Evolutionary conservation across 441 rosid genomes (phyloP).

Genomic region (Croton setiger): DNA sequence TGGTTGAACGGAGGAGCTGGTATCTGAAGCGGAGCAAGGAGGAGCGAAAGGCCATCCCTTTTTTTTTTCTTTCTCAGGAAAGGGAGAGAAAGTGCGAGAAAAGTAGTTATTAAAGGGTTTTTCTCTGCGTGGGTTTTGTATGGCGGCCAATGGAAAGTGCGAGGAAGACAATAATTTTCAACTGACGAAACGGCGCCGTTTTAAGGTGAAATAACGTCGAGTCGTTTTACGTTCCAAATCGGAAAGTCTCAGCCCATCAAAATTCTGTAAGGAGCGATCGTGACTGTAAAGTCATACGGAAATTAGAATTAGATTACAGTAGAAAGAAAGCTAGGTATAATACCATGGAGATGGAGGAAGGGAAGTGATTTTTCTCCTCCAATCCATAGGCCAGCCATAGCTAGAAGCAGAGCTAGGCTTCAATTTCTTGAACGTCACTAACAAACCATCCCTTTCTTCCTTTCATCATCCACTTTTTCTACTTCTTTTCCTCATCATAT

Average conservation of each 20-base stretch:
- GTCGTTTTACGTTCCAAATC: too few species aligned
- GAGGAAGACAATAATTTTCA: background rate
- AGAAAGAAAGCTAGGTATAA: conserved; percentile 17
- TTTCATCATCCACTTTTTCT: background rate
- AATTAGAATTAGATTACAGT: background rate
- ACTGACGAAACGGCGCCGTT: background rate
- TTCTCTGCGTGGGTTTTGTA: background rate
- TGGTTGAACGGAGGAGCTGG: conserved; percentile 33
- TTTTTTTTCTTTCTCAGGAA: conserved; percentile 16
- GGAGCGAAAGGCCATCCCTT: conserved; percentile 44
- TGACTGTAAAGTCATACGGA: too few species aligned
- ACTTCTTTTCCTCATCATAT: background rate
- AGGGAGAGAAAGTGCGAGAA: conserved; percentile 14
- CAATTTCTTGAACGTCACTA: background rate
- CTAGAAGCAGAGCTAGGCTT: background rate
- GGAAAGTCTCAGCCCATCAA: too few species aligned
- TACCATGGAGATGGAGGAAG: background rate
- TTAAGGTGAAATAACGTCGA: too few species aligned
- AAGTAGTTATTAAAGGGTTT: background rate
- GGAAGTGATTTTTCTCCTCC: background rate
- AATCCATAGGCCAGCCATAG: too few species aligned
- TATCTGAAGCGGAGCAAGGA: conserved; percentile 53
- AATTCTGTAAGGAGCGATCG: too few species aligned
- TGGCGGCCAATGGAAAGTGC: background rate
- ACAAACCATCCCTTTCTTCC: conserved; percentile 18